Percentiles rank a stretch among this genome's conserved stretches.
phyloP scores from a whole-genome alignment of 331 rosid genomes.

The Erythrophleum ivorense region DNA sequence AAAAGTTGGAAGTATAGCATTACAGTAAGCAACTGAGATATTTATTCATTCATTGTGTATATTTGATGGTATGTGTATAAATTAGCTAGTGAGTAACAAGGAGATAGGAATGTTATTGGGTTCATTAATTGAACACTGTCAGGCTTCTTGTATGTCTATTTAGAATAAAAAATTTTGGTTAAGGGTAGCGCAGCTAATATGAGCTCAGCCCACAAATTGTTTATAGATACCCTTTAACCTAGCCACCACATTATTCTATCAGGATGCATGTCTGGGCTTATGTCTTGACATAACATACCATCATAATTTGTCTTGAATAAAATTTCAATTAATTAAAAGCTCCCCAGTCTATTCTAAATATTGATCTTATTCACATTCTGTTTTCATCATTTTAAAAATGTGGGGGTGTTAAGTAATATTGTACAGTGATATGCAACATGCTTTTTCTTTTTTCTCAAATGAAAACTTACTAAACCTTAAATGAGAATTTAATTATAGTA shows the following conservation, averaged over 20 bases:
- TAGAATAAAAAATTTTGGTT: background rate
- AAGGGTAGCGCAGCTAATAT: no score
- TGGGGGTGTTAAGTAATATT: background rate
- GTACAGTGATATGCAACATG: background rate
- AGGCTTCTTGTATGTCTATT: background rate
- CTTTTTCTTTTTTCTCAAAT: background rate
- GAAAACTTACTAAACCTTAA: background rate
- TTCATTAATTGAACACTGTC: background rate
- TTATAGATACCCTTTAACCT: background rate
- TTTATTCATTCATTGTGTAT: background rate
- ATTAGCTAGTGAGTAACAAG: background rate
- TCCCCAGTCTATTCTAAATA: background rate
- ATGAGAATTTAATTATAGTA: background rate
- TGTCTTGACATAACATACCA: background rate
- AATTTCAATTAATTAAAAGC: background rate
- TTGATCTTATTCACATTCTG: background rate
- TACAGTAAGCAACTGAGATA: background rate
- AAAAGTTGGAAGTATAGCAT: background rate
- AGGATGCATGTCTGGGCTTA: background rate
- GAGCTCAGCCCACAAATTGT: background rate
- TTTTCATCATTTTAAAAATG: background rate
- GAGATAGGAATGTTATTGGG: background rate
- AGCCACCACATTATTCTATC: background rate
- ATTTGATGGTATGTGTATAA: background rate
- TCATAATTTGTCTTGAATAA: background rate